Percentiles rank a stretch among this genome's conserved stretches.
Conservation (phyloP, 129 eudicot species). For the Escallonia herrerae region DNA sequence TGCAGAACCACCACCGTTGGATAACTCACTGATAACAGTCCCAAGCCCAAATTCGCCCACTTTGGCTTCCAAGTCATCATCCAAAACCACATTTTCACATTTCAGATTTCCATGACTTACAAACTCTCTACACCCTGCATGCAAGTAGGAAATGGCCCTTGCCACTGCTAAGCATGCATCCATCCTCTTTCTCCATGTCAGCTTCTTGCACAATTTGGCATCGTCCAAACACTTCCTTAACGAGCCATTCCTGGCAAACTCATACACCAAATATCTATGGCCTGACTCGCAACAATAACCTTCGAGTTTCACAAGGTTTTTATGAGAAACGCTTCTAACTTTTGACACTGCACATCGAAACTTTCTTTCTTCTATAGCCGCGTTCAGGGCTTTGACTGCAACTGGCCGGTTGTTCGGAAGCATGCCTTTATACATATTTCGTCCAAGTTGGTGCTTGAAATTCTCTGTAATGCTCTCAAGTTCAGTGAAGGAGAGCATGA, state of each 20-base stretch:
- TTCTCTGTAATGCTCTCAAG: conserved; percentile 42
- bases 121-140: conserved; percentile 67
- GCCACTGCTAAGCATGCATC: conserved; percentile 43
- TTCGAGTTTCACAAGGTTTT: conserved; percentile 46
- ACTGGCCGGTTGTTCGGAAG: conserved; percentile 42
- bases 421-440: conserved; percentile 39
- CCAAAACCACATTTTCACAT: conserved; percentile 46
- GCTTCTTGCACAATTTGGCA: conserved; percentile 34
- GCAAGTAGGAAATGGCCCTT: conserved; percentile 61
- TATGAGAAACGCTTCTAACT: conserved; percentile 61
- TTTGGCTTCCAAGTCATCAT: conserved; percentile 52
- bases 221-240: conserved; percentile 42
- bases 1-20: conserved; percentile 26
- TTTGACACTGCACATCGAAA: conserved; percentile 37
- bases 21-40: conserved; percentile 14
- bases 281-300: conserved; percentile 55
- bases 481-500: conserved; percentile 32
- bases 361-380: conserved; percentile 34
- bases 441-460: conserved; percentile 48
- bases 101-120: conserved; percentile 49
- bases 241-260: conserved; percentile 41
- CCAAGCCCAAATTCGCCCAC: conserved; percentile 47
- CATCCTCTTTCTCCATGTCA: conserved; percentile 62
- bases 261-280: conserved; percentile 45
- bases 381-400: conserved; percentile 36